Evolutionary conservation across 148 eudicot species (phyloP).

Genomic region (Nepenthes gracilis): DNA sequence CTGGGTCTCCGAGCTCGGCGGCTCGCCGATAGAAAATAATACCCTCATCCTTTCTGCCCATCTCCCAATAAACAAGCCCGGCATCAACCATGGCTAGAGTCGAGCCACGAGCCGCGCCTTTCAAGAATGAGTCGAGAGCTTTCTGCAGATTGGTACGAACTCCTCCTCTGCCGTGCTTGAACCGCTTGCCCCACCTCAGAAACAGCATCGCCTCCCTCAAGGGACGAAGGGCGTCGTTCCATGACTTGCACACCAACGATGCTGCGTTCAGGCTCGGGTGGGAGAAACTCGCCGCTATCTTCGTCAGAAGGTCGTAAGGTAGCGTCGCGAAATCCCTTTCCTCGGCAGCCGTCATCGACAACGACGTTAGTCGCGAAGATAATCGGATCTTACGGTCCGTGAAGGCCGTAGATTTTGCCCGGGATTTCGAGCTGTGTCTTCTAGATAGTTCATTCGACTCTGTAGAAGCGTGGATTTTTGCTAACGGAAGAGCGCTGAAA

Average conservation of each 20-base stretch:
- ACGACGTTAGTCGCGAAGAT: not conserved
- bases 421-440: constrained; percentile 6
- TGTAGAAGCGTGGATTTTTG: constrained; percentile 2
- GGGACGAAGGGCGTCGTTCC: constrained; percentile 67
- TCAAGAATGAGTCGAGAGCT: constrained; percentile 70
- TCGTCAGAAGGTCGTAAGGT: constrained; percentile 48
- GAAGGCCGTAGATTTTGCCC: constrained; percentile 5
- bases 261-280: constrained; percentile 37
- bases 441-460: constrained; percentile 3
- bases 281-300: constrained; percentile 40
- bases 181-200: constrained; percentile 61
- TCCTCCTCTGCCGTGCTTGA: constrained; percentile 85
- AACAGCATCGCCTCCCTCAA: constrained; percentile 69
- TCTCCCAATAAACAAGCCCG: constrained; percentile 84
- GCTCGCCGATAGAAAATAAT: constrained; percentile 46
- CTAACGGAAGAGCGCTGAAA: constrained; percentile 32
- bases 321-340: constrained; percentile 26
- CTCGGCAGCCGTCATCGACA: constrained; percentile 1
- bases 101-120: constrained; percentile 78
- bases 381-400: not conserved
- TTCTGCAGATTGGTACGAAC: constrained; percentile 28
- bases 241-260: constrained; percentile 57
- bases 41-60: constrained; percentile 55
- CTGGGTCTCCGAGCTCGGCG: constrained; percentile 65
- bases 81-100: constrained; percentile 93